Evolutionary conservation across 345 rosid genomes (phyloP), one percentile per base, ranked within the genome.

Genomic region (Acer negundo): DNA sequence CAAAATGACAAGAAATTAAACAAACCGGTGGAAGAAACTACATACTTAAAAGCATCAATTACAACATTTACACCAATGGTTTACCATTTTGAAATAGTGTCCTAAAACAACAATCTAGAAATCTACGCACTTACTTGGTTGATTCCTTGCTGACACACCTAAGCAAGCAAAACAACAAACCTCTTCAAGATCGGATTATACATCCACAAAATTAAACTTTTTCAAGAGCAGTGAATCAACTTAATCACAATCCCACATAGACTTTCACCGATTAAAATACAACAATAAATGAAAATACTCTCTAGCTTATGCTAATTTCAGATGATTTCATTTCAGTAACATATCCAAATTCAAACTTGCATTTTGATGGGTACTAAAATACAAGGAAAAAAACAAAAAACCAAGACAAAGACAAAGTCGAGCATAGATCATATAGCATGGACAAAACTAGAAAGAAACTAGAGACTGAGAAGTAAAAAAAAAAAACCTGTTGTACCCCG

Each of bases 401-500:
- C 35, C 16, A 6, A 11, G 23, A 15, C 0, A 35, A 35, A 4
- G 38, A 35, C 38, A 35, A 35, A 35, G 23, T 10, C 44, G 16
- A 10, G 69, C 15, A 51, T 46, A 64, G 19, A 62, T 61, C 42
- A 23, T 6, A 22, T 63, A 72, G 38, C 71, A 78, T n/a, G 42
- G 11, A 10, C 53, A 31, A 67, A 64, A 59, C 63, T 59, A 7
- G 63, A 20, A 59, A 69, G 23, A 67, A 64, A 59, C 63, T 59
- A 7, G 63, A 20, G 20, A 69, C 10, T 3, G 42, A 44, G n/a
- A 23, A 67, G 44, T 80, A 75, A 64, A 10, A 31, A 47, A 49
- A 5, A 22, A 75, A 56, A 74, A 90, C 93, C 93, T 87, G 83
- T 76, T 82, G 55, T 75, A 53, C 56, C 67, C 67, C n/a, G 82